These are phyloP conservation scores for Gomphus bonarii DNA, from an alignment of 1,284 basidiomycete species.

Conservation along the genomic window DNA sequence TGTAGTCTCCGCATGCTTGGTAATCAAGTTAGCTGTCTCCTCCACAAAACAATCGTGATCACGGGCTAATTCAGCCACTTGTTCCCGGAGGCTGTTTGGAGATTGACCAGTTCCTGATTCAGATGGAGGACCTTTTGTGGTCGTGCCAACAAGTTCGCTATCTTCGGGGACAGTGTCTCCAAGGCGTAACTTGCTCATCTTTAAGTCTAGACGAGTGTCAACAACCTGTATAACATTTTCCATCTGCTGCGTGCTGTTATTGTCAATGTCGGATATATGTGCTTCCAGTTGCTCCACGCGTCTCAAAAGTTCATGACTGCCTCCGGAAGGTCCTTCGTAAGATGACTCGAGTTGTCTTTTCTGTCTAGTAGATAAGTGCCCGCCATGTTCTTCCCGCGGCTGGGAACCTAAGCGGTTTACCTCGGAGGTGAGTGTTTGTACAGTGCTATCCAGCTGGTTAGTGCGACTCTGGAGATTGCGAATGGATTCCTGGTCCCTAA, in stretches of 20 bases:
- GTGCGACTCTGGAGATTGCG: neutral
- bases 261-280: neutral
- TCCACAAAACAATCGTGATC: constrained; percentile 2
- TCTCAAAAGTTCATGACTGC: neutral
- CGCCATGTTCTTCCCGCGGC: neutral
- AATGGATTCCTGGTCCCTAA: neutral
- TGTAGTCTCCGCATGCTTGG: neutral
- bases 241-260: neutral
- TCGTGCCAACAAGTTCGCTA: neutral
- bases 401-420: neutral
- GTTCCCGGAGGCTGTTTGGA: neutral
- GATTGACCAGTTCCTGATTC: neutral
- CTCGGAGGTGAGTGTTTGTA: neutral
- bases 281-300: neutral
- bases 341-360: neutral
- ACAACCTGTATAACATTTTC: neutral
- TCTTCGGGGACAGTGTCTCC: neutral
- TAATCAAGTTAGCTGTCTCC: neutral
- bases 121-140: neutral
- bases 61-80: neutral
- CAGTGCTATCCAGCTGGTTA: neutral
- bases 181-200: neutral
- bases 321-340: neutral
- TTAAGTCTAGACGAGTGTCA: neutral
- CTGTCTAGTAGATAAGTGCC: neutral